Conservation (phyloP, 2,329 filamentous ascomycete species). For the Ophiostoma montium region DNA sequence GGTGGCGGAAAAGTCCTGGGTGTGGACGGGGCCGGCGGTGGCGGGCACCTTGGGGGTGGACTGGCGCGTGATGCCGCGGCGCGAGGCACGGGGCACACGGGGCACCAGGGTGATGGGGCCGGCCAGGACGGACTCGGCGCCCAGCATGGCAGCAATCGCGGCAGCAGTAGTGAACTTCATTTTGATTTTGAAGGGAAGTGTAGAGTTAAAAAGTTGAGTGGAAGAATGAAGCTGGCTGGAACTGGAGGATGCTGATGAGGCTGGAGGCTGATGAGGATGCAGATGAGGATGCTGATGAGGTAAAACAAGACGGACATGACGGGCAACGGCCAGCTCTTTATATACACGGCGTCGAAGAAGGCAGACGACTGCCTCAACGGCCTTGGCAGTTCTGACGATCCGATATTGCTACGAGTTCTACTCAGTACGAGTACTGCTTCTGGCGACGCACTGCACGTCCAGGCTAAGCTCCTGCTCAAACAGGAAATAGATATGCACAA, state of each 20-base stretch:
- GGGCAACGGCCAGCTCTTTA: background rate
- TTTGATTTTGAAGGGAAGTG: background rate
- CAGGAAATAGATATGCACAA: background rate
- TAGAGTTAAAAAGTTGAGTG: background rate
- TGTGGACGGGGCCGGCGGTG: constrained; percentile 10
- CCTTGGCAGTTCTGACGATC: no score
- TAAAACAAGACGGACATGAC: background rate
- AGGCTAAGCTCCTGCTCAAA: no score
- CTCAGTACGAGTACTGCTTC: no score
- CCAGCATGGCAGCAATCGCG: constrained; percentile 12
- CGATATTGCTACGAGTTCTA: no score
- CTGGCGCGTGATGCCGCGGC: constrained; percentile 16
- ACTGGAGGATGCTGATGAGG: background rate
- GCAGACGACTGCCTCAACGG: no score
- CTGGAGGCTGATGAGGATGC: background rate
- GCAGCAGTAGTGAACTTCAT: constrained; percentile 38
- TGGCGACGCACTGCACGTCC: no score
- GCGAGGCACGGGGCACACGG: constrained; percentile 21
- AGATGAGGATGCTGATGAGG: background rate
- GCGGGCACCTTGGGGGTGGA: background rate
- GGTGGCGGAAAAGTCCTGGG: constrained; percentile 18
- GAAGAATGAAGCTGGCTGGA: background rate
- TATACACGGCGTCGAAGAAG: background rate
- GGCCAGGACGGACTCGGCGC: constrained; percentile 28
- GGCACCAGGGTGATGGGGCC: constrained; percentile 30